Conservation (phyloP, 2,329 filamentous ascomycete species). For the Trichoderma simmonsii region DNA sequence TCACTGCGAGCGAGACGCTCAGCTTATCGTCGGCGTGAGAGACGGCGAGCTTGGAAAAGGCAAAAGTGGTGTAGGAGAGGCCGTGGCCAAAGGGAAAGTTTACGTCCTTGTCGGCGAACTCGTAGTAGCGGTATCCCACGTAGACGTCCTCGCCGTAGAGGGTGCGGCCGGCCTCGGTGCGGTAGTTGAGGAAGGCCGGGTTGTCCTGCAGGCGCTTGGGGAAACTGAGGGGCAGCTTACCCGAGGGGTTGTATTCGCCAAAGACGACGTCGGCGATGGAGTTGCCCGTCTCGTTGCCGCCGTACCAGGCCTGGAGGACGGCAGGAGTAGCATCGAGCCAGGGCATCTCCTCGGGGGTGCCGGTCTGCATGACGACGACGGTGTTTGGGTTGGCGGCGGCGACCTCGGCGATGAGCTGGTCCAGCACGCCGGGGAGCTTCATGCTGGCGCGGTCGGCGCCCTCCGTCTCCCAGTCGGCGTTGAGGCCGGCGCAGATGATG, state of each 20-base stretch:
- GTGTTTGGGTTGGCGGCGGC: slow-evolving; percentile 65
- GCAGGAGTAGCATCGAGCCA: slow-evolving; percentile 58
- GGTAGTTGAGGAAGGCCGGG: slow-evolving; percentile 73
- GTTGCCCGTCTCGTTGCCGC: slow-evolving; percentile 82
- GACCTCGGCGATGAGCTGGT: slow-evolving; percentile 66
- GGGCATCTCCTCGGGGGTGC: slow-evolving; percentile 71
- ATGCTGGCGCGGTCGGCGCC: slow-evolving; percentile 75
- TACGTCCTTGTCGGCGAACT: slow-evolving; percentile 61
- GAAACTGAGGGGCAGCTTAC: slow-evolving; percentile 72
- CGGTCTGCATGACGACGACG: slow-evolving; percentile 72
- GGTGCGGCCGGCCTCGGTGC: slow-evolving; percentile 65
- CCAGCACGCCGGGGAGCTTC: slow-evolving; percentile 69
- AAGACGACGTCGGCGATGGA: slow-evolving; percentile 76
- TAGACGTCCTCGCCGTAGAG: slow-evolving; percentile 80
- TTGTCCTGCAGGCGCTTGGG: slow-evolving; percentile 66
- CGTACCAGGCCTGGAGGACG: slow-evolving; percentile 77
- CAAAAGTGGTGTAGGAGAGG: slow-evolving; percentile 72
- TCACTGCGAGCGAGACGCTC: slow-evolving; percentile 50
- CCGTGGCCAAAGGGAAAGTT: slow-evolving; percentile 80
- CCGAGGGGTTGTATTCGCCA: slow-evolving; percentile 69
- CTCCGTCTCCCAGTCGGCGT: slow-evolving; percentile 79
- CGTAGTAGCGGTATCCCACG: slow-evolving; percentile 78
- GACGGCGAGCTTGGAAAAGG: slow-evolving; percentile 49
- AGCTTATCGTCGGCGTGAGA: slow-evolving; percentile 46
- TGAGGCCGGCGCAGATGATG: slow-evolving; percentile 73